Conservation (phyloP, 129 eudicot species). For the Flaveria sonorensis region DNA sequence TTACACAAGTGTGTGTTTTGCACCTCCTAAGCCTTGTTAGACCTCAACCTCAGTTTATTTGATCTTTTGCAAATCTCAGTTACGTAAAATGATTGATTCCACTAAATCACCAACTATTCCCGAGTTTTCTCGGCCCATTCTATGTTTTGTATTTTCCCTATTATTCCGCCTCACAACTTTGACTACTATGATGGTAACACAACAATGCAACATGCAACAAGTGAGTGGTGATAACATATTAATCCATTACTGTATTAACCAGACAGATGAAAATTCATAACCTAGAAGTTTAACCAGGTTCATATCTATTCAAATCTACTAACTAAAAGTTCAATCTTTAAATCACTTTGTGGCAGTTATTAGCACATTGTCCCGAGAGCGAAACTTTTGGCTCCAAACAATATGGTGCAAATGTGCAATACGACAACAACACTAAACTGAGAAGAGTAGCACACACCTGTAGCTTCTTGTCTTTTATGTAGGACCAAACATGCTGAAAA, state of each 20-base stretch:
- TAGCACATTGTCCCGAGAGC: not conserved
- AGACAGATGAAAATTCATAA: no score
- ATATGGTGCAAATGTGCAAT: constrained; percentile 15
- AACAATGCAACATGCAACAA: not conserved
- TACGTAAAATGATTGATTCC: not conserved
- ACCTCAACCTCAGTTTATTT: not conserved
- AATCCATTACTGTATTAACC: no score
- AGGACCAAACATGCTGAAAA: constrained; percentile 86
- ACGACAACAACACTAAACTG: not conserved
- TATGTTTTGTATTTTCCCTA: not conserved
- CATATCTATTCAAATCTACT: no score
- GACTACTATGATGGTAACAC: not conserved
- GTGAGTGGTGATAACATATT: not conserved
- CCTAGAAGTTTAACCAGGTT: no score
- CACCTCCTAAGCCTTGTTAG: not conserved
- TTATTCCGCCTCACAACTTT: not conserved
- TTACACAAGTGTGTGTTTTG: not conserved
- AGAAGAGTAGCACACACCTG: constrained; percentile 51
- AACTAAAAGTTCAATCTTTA: no score
- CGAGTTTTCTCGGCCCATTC: not conserved
- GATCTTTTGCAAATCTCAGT: not conserved
- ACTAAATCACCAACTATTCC: not conserved
- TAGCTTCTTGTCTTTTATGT: constrained; percentile 87
- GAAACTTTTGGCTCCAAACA: constrained; percentile 1
- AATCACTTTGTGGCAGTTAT: not conserved